Percentiles rank a stretch among this genome's conserved stretches.
Conservation (phyloP, 2,329 filamentous ascomycete genomes). For the Corniculantispora saksenae region DNA sequence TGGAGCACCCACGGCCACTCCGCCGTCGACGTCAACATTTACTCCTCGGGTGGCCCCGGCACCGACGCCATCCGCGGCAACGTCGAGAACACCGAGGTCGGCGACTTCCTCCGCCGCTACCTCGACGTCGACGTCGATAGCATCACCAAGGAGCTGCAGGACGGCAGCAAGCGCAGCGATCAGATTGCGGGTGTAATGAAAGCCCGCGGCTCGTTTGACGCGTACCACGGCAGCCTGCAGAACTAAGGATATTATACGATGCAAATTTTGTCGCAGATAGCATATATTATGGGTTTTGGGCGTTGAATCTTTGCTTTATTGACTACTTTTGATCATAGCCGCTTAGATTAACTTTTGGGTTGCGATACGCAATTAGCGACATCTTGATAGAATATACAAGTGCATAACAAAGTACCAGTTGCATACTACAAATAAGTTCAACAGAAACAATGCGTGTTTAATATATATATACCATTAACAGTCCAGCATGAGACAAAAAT, state of each 20-base stretch:
- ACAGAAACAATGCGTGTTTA: too few species aligned
- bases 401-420: background rate
- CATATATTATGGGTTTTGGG: background rate
- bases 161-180: slow-evolving; percentile 41
- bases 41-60: slow-evolving; percentile 70
- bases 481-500: background rate
- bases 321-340: background rate
- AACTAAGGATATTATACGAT: background rate
- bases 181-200: slow-evolving; percentile 9
- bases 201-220: background rate
- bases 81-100: slow-evolving; percentile 92
- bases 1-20: slow-evolving; percentile 95
- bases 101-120: slow-evolving; percentile 77
- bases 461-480: too few species aligned
- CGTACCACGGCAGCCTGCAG: slow-evolving; percentile 9
- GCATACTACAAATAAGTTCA: background rate
- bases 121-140: slow-evolving; percentile 76
- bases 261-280: background rate
- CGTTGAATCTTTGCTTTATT: background rate
- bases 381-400: background rate
- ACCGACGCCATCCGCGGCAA: slow-evolving; percentile 74
- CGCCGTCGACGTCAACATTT: slow-evolving; percentile 95
- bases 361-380: background rate
- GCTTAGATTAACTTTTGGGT: background rate
- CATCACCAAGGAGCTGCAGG: slow-evolving; percentile 73